Base-by-base conservation (phyloP, 1,284 basidiomycete species). In the Crucibulum parvulum region DNA sequence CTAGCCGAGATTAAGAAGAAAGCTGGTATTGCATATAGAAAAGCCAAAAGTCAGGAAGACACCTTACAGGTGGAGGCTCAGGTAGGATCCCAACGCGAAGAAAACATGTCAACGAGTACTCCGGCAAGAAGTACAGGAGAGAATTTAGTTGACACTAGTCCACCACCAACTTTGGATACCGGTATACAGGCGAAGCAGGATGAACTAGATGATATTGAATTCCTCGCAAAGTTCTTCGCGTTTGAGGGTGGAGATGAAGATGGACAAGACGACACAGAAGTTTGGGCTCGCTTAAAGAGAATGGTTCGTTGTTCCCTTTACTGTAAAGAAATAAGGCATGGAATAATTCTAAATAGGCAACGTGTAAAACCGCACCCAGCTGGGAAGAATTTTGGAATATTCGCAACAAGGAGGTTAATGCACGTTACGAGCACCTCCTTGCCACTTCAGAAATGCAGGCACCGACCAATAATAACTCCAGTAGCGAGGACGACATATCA, bases 381-480 rank as follows among this genome's bases (percentile, higher is more conserved):
- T 91, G 89, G 89, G 77, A 82, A 45, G 77, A 78, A 9, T 90
- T 88, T 67, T 88, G 88, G 72, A 71, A 76, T 31, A 69, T 73
- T 43, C 75, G 87, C 58, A 70, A 77, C 55, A 63, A 74, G 10
- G 74, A 78, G 18, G 81, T 90, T 24, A 73, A 76, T 53, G 68
- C 71, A 57, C 72, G 83, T 41, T 81, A 78, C 55, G 58, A 69
- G 36, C 56, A 65, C 39, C 59, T 71, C 36, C 47, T 57, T 46
- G 51, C 37, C n/a, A 39, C 36, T 45, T 24, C 24, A 24, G 24
- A 24, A 24, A 24, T 24, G 24, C 24, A 24, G 24, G 24, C 24
- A 24, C 2, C 4, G 24, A 24, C 24, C 24, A 24, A 24, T 24
- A 24, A 24, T 24, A 24, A 24, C 24, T 24, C 24, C 24, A 24